Evolutionary conservation across 768 basidiomycete species (phyloP).

Genomic region (Multifurca ochricompacta): DNA sequence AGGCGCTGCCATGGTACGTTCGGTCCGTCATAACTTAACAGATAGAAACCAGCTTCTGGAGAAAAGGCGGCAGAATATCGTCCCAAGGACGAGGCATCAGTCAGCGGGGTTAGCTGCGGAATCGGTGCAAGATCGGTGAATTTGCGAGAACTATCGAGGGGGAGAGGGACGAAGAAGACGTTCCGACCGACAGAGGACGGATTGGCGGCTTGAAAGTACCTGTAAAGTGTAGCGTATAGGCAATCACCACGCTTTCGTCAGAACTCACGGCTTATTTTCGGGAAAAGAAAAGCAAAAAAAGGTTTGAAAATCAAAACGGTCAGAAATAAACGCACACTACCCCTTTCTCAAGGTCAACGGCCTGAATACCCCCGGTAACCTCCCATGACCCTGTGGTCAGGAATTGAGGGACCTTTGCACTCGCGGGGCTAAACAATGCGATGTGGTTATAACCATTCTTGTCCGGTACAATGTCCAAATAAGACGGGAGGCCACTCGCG

Average conservation of each 20-base stretch:
- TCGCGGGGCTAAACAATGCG: slow-evolving; percentile 80
- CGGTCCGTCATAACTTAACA: slow-evolving; percentile 74
- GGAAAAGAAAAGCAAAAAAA: slow-evolving; percentile 1
- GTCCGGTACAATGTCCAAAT: slow-evolving; percentile 85
- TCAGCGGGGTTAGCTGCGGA: slow-evolving; percentile 41
- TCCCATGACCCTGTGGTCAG: slow-evolving; percentile 89
- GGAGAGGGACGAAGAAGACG: slow-evolving; percentile 72
- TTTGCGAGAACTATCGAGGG: slow-evolving; percentile 33
- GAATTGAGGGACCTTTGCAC: slow-evolving; percentile 62
- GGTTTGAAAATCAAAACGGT: slow-evolving; percentile 1
- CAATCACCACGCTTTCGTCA: background rate
- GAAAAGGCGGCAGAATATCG: slow-evolving; percentile 72
- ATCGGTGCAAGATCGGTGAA: slow-evolving; percentile 21
- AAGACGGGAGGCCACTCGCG: slow-evolving; percentile 47
- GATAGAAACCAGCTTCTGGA: slow-evolving; percentile 77
- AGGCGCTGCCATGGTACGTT: slow-evolving; percentile 83
- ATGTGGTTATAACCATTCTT: slow-evolving; percentile 84
- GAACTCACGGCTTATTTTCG: too few relatives aligned
- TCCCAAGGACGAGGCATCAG: slow-evolving; percentile 43
- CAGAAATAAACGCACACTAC: slow-evolving; percentile 51
- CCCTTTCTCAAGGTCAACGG: slow-evolving; percentile 58
- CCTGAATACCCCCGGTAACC: slow-evolving; percentile 66
- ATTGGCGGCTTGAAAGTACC: slow-evolving; percentile 84
- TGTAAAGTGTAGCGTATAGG: too few relatives aligned
- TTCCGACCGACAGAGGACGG: slow-evolving; percentile 79